Base-by-base conservation (phyloP, 805 yeast genomes). In the Kregervanrija delftensis region DNA sequence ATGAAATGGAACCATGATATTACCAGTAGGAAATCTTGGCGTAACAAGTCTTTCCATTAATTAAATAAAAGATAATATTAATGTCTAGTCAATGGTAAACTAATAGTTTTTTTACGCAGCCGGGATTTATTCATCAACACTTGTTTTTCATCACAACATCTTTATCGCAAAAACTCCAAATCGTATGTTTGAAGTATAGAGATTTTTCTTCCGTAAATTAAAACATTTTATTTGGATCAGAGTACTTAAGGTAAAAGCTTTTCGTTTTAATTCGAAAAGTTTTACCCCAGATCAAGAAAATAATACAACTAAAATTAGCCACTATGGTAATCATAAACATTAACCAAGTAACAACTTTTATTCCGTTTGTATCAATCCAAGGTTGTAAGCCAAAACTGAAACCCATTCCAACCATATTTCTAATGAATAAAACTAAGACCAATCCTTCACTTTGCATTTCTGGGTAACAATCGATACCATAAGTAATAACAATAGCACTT, bases 301-400 rank as follows among this genome's bases (percentile, higher is more conserved):
- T 28, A 28, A 71, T 41, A 35, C 63, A 67, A 30, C 63, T 57
- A 31, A 72, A 71, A 51, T 71, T 71, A 51, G 69, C 59, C 11
- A 68, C 59, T 37, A 71, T 37, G 13, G 70, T 63, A 9, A 72
- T 50, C 67, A 67, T 65, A 47, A 69, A 69, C 66, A 70, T 60
- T 49, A 68, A 60, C 74, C 75, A 71, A 0, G 75, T 67, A 11
- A 71, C 66, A 3, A 56, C 46, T 17, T 53, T 59, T 40, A 71
- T 55, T 5, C 77, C 77, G 45, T 58, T 54, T 6, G 52, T 52
- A 39, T 58, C 63, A 34, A 72, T 57, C 76, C 76, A 72, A 12
- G 72, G 69, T 42, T 66, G 68, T 43, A 71, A 63, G 2, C 68
- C 74, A 53, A 70, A 72, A 1, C 73, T 68, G 49, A 71, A 72